Base-by-base conservation (phyloP, 208 protist species). In the Leishmania major region DNA sequence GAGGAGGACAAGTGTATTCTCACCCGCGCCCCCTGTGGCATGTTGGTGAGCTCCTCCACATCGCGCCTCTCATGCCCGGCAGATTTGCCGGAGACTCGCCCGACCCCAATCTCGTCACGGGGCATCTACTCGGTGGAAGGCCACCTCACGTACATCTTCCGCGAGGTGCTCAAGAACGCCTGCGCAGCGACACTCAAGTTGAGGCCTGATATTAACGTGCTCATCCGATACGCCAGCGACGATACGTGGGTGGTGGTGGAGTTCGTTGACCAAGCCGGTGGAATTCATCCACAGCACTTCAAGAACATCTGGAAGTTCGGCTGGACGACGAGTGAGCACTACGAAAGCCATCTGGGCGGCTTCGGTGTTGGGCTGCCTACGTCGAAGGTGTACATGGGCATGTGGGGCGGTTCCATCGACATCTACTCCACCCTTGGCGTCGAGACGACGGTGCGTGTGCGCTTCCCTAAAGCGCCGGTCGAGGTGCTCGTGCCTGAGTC, bases 131-230 rank as follows among this genome's bases (percentile, higher is more conserved):
- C 93, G 43, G 89, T 96, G 1, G 91, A 95, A 43, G 90, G 90
- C 51, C 93, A 97, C 66, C 86, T 96, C 22, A 74, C 81, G 10
- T 97, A 97, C 82, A 85, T 94, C 31, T 92, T 97, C 69, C 84
- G 92, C 35, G 93, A 97, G 80, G 57, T 96, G 0, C 88, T 97
- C 25, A 97, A 97, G 79, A 97, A 97, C 73, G 93, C 95, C n/a
- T 97, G 90, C 60, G 87, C 89, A 62, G 92, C 95, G 8, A 92
- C 84, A 51, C 57, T 90, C 17, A 73, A 74, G 73, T 43, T 78
- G 45, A 64, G 40, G 62, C 67, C 60, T 0, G 82, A 89, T 37
- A 82, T 93, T 57, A 74, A 82, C 15, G 79, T 97, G 2, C 51
- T 81, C 11, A 84, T 96, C 37, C 75, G 86, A 0, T 95, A 92